Percentiles rank a stretch among this genome's conserved stretches.
phyloP scores from a whole-genome alignment of 2,329 filamentous ascomycete genomes.

The Mariannaea elegans region DNA sequence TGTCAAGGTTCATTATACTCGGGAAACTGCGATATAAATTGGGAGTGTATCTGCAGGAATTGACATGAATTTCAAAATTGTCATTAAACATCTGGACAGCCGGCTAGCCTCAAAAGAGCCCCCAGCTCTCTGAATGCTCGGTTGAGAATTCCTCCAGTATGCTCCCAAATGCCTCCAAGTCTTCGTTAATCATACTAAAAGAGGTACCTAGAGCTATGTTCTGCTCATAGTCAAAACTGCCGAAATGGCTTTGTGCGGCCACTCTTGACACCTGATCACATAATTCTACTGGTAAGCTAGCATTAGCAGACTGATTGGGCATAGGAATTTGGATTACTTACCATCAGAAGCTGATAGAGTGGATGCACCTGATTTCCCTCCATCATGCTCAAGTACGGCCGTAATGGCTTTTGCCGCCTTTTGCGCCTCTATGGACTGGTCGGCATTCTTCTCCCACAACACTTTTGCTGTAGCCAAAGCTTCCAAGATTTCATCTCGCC shows the following conservation, averaged over 20 bases:
- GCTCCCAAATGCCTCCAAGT: slow-evolving; percentile 13
- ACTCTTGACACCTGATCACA: neutral
- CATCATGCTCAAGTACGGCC: neutral
- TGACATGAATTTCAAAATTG: too few species aligned
- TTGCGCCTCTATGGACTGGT: slow-evolving; percentile 9
- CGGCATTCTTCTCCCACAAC: slow-evolving; percentile 3
- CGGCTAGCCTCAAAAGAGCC: too few species aligned
- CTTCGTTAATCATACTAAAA: slow-evolving; percentile 14
- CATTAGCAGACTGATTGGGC: neutral
- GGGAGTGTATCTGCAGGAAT: too few species aligned
- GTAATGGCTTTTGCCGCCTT: slow-evolving; percentile 10
- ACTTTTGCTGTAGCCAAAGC: neutral
- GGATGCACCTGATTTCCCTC: too few species aligned
- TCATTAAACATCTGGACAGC: too few species aligned
- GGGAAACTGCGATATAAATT: too few species aligned
- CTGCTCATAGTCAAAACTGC: slow-evolving; percentile 22
- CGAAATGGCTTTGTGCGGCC: neutral
- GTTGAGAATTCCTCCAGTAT: slow-evolving; percentile 16
- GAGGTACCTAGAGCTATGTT: slow-evolving; percentile 23
- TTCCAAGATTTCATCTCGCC: neutral
- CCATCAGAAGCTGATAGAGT: neutral
- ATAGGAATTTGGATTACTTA: neutral
- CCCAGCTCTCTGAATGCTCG: neutral
- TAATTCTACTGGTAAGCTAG: neutral
- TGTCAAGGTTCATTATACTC: too few species aligned